Evolutionary conservation across 257 asterid genomes (phyloP).

Genomic region (Schizonepeta tenuifolia): DNA sequence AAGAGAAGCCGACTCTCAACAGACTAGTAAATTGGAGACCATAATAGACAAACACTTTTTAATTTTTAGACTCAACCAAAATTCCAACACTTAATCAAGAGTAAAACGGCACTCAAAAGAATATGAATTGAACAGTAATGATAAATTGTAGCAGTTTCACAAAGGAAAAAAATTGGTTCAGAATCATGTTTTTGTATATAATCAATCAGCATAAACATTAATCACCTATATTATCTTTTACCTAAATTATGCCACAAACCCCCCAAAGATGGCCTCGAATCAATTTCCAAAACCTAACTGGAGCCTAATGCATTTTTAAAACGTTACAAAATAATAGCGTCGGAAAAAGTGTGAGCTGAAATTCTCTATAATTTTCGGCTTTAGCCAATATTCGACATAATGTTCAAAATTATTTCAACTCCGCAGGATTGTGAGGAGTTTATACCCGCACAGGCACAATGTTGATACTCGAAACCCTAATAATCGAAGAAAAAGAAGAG

Average conservation of each 20-base stretch:
- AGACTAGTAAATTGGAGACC: not conserved
- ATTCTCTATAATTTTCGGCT: not conserved
- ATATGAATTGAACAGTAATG: not conserved
- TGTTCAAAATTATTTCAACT: not conserved
- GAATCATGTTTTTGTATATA: not conserved
- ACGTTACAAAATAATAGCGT: not conserved
- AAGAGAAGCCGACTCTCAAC: not conserved
- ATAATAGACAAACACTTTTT: too few relatives aligned
- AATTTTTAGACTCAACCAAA: too few relatives aligned
- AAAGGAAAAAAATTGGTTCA: not conserved
- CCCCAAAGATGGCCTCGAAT: not conserved
- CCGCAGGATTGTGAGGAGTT: not conserved
- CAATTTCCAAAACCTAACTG: not conserved
- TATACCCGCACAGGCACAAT: not conserved
- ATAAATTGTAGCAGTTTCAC: not conserved
- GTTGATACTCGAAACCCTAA: constrained; percentile 6
- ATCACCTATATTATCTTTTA: too few relatives aligned
- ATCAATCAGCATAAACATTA: too few relatives aligned
- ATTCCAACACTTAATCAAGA: not conserved
- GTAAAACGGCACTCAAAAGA: not conserved
- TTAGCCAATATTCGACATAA: not conserved
- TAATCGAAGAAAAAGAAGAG: not conserved
- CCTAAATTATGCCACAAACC: not conserved
- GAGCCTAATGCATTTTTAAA: not conserved
- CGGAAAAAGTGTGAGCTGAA: not conserved